Evolutionary conservation across 2,329 filamentous ascomycete species (phyloP).

Genomic region (Ascomycota sp.): DNA sequence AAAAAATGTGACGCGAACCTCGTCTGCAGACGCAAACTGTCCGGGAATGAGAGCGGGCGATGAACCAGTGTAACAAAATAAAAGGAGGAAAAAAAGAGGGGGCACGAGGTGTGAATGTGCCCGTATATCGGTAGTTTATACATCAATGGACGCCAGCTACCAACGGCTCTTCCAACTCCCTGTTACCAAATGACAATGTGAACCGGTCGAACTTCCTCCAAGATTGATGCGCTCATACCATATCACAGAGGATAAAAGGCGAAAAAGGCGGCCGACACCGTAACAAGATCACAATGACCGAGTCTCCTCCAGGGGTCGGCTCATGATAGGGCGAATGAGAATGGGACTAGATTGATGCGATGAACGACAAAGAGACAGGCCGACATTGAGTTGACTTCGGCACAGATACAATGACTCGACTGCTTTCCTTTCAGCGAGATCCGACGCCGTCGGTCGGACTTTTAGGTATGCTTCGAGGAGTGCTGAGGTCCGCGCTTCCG

Average conservation of each 20-base stretch:
- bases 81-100: too few species aligned
- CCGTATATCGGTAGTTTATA: too few species aligned
- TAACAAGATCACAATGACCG: too few species aligned
- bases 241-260: not conserved
- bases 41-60: too few species aligned
- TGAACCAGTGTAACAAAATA: too few species aligned
- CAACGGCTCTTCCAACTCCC: constrained; percentile 2
- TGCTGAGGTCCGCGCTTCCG: constrained; percentile 57
- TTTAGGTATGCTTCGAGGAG: constrained; percentile 31
- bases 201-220: not conserved
- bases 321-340: not conserved
- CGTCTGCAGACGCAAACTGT: too few species aligned
- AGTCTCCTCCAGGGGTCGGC: not conserved
- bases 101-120: too few species aligned
- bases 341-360: too few species aligned
- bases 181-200: constrained; percentile 1
- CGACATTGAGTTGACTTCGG: not conserved
- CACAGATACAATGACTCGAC: not conserved
- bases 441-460: constrained; percentile 30
- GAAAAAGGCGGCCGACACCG: constrained; percentile 1
- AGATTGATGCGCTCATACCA: constrained; percentile 1
- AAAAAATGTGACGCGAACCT: too few species aligned
- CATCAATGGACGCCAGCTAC: constrained; percentile 1
- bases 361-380: not conserved
- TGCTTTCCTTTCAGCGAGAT: constrained; percentile 8